Percentiles rank a stretch among this genome's conserved stretches.
phyloP scores from a whole-genome alignment of 306 rosid genomes.

The Rubus parviflorus region DNA sequence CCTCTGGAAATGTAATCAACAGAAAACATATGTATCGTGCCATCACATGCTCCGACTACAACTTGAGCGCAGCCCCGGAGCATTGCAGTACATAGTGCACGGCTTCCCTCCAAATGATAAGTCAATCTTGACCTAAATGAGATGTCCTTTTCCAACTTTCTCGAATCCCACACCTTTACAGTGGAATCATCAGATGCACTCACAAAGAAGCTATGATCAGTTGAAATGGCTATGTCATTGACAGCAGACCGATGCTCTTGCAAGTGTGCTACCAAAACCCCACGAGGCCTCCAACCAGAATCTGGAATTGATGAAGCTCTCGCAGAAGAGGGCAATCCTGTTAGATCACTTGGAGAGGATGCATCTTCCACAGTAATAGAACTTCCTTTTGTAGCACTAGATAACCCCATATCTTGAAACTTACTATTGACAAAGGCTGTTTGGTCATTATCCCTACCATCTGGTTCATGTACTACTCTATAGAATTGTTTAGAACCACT shows the following conservation, averaged over 20 bases:
- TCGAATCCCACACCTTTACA: constrained; percentile 95
- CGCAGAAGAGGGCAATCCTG: constrained; percentile 63
- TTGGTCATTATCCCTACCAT: constrained; percentile 80
- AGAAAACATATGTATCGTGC: constrained; percentile 82
- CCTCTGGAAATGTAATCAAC: constrained; percentile 88
- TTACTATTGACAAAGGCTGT: constrained; percentile 51
- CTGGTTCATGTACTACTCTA: constrained; percentile 98
- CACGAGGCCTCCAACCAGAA: constrained; percentile 97
- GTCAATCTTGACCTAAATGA: constrained; percentile 94
- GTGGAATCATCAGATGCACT: constrained; percentile 96
- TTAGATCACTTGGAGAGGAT: constrained; percentile 54
- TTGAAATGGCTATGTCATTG: constrained; percentile 82
- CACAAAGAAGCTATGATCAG: constrained; percentile 87
- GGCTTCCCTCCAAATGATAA: constrained; percentile 95
- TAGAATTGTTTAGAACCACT: constrained; percentile 92
- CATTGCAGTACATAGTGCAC: constrained; percentile 79
- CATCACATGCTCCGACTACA: constrained; percentile 94
- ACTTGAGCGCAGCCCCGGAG: constrained; percentile 86
- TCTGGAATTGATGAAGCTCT: constrained; percentile 67
- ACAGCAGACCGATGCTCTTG: constrained; percentile 97
- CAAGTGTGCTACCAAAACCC: constrained; percentile 94
- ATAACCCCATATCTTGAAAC: constrained; percentile 67
- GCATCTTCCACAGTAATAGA: constrained; percentile 58
- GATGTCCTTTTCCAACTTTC: constrained; percentile 92
- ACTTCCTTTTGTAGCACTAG: constrained; percentile 55